Evolutionary conservation across 345 rosid genomes (phyloP), one percentile per base, ranked within the genome.

Genomic region (Euphorbia peplus): DNA sequence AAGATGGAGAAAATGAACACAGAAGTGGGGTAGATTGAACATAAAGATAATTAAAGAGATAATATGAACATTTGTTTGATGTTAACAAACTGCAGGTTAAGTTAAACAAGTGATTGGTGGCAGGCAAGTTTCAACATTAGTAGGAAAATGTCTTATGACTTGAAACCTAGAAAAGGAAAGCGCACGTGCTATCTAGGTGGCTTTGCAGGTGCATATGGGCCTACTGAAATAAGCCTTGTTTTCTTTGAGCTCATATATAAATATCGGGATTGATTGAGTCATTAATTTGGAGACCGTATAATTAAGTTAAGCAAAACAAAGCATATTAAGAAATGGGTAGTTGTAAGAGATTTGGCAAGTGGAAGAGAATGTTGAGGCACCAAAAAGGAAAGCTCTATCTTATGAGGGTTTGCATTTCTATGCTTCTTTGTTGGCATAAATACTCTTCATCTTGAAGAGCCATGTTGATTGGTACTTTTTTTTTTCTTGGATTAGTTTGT

Each of bases 361-460:
- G 81, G 85, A 86, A 79, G 86, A 87, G 83, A 67, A 83, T 75
- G 83, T 64, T 75, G 80, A 86, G 80, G 80, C 92, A 85, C 75
- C 83, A 78, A 50, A 85, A 76, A 76, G 89, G 85, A 51, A 91
- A 84, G 84, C 71, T 85, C 26, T 84, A 78, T 68, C 77, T 91
- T 68, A 77, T 76, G 61, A 87, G 76, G 77, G 77, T 87, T 50
- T 91, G 90, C 78, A 78, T 86, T 74, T 73, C 80, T 37, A 81
- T 86, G 95, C 92, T 88, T 77, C 85, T 91, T 29, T 79, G 88
- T 73, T 86, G 88, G 78, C 75, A 85, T 75, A 84, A 84, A 66
- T 57, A 84, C 66, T 80, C 85, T 24, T 81, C 55, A 5, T 19
- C 8, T 5, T 25, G 12, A 52, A 2, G 2, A 51, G 6, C n/a